phyloP scores from a whole-genome alignment of 257 asterid genomes.

The Solanum peruvianum region DNA sequence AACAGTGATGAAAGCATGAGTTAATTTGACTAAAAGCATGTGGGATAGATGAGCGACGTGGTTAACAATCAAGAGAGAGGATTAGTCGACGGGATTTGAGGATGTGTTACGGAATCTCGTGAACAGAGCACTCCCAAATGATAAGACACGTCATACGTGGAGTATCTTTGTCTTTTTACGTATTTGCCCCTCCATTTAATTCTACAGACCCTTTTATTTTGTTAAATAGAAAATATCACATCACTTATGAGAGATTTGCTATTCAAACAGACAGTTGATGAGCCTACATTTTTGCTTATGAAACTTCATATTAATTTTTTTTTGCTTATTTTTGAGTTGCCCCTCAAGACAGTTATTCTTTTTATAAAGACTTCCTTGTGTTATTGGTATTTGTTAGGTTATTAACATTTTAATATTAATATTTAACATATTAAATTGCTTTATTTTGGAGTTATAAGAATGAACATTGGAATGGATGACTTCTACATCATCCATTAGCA shows the following conservation, averaged over 20 bases:
- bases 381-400: no score
- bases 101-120: constrained; percentile 11
- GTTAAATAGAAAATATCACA: background rate
- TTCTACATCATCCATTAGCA: no score
- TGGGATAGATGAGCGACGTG: background rate
- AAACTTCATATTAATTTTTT: background rate
- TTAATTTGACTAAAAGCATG: background rate
- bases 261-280: no score
- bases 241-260: background rate
- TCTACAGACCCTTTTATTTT: background rate
- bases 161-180: background rate
- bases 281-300: background rate
- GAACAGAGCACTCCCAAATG: constrained; percentile 2
- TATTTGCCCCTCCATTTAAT: background rate
- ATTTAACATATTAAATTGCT: no score
- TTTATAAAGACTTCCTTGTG: background rate
- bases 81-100: background rate
- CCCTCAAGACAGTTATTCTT: background rate
- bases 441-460: no score
- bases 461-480: no score
- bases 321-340: background rate
- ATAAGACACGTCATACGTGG: constrained; percentile 11
- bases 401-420: no score
- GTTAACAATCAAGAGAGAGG: background rate
- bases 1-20: background rate